Conservation (phyloP, 2,329 filamentous ascomycete species). For the Nothophaeocryptopus gaeumannii region DNA sequence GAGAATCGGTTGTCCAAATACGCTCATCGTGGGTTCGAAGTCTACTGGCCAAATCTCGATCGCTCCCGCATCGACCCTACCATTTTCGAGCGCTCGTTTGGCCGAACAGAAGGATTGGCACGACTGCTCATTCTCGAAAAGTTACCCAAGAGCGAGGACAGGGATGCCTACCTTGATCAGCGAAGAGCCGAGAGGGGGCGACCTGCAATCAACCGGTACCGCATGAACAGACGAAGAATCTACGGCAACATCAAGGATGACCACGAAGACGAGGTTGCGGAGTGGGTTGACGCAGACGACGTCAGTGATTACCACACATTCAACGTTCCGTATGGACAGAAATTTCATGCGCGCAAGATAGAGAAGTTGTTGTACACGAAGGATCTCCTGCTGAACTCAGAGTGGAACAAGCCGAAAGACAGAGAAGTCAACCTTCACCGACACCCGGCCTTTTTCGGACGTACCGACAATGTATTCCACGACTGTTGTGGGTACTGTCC, state of each 20-base stretch:
- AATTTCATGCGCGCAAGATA: constrained; percentile 62
- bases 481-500: constrained; percentile 85
- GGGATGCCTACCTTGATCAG: constrained; percentile 68
- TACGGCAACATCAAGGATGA: constrained; percentile 72
- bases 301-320: constrained; percentile 70
- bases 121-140: constrained; percentile 76
- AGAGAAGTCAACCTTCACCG: constrained; percentile 76
- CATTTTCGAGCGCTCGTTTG: constrained; percentile 79
- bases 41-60: constrained; percentile 74
- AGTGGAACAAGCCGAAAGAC: constrained; percentile 78
- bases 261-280: constrained; percentile 76
- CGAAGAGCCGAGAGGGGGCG: constrained; percentile 70
- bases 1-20: constrained; percentile 86
- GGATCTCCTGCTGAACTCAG: constrained; percentile 77
- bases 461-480: constrained; percentile 67
- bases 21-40: constrained; percentile 77
- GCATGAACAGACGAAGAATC: constrained; percentile 44
- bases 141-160: constrained; percentile 64
- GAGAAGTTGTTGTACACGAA: constrained; percentile 79
- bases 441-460: constrained; percentile 81
- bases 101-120: constrained; percentile 71
- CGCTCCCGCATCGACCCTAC: constrained; percentile 77
- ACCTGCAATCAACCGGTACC: constrained; percentile 51
- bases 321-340: constrained; percentile 64
- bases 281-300: constrained; percentile 76